Evolutionary conservation across 805 yeast genomes (phyloP), one percentile per base, ranked within the genome.

Genomic region (Millerozyma miso): DNA sequence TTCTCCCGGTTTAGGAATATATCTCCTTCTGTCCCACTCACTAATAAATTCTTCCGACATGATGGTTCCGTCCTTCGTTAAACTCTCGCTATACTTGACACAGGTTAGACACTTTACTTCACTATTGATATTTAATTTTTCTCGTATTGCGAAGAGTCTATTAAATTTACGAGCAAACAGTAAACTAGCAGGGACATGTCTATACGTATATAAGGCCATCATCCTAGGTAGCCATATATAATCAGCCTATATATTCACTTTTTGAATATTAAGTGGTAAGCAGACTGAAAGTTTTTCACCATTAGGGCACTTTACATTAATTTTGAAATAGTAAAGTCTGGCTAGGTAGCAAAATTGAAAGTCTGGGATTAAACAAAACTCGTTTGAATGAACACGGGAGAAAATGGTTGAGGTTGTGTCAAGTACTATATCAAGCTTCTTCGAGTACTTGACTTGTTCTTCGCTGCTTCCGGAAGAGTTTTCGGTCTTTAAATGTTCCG

Each of bases 1-100:
- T 48, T 84, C 88, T 13, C 81, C 82, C 1, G 72, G 70, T 41
- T 65, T 67, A 33, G 76, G 75, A 1, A 63, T 55, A 38, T 71
- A 71, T 35, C 67, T 55, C 34, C 55, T 56, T 37, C 52, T 65
- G 18, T 71, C 75, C 76, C 76, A 71, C 39, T 69, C 74, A 15
- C 73, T 65, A 16, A 62, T 50, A 20, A 53, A 45, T 36, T 53
- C 47, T 39, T 56, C 57, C 16, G 45, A 35, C 39, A 42, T 42
- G 19, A 8, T 39, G 7, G 10, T 10, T 23, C 10, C 10, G 10
- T 10, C 10, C 29, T 23, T 23, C 10, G 29, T 23, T n/a, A n/a
- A n/a, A n/a, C 13, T 8, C 31, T 26, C 31, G 31, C 13, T 26
- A 26, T 26, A 13, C 31, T 26, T 13, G 8, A 26, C 13, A 13